Evolutionary conservation across 2,329 filamentous ascomycete species (phyloP).

Genomic region (Laburnicola sp.): DNA sequence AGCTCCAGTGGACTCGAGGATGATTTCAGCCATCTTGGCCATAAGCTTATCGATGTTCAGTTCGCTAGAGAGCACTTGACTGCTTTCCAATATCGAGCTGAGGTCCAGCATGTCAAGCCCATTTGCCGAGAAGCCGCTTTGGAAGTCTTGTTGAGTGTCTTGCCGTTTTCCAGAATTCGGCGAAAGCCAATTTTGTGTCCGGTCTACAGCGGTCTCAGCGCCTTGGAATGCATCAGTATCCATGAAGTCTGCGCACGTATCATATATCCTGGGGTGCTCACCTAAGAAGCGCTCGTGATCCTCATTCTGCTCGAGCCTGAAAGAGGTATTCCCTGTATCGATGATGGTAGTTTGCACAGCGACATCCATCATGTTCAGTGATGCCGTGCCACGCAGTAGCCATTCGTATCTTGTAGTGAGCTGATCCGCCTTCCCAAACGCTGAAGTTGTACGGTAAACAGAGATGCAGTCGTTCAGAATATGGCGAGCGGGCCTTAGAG

Average conservation of each 20-base stretch:
- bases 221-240: too few relatives aligned
- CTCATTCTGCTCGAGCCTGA: slow-evolving; percentile 51
- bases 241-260: too few relatives aligned
- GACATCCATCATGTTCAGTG: slow-evolving; percentile 62
- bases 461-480: slow-evolving; percentile 68
- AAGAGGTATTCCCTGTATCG: slow-evolving; percentile 46
- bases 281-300: slow-evolving; percentile 45
- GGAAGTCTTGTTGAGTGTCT: slow-evolving; percentile 56
- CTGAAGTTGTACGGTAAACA: slow-evolving; percentile 70
- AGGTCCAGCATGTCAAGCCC: slow-evolving; percentile 80
- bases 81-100: slow-evolving; percentile 75
- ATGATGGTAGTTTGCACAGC: slow-evolving; percentile 71
- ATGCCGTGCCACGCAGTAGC: slow-evolving; percentile 66
- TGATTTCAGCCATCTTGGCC: slow-evolving; percentile 80
- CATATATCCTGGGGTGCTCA: too few relatives aligned
- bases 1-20: slow-evolving; percentile 75
- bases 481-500: slow-evolving; percentile 69
- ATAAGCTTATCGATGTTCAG: slow-evolving; percentile 74
- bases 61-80: slow-evolving; percentile 78
- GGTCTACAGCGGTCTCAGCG: slow-evolving; percentile 47
- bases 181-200: slow-evolving; percentile 54
- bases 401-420: slow-evolving; percentile 70
- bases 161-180: slow-evolving; percentile 49
- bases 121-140: slow-evolving; percentile 66
- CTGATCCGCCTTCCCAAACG: slow-evolving; percentile 67